Base-by-base conservation (phyloP, 768 basidiomycete genomes). In the Paxillus rubicundulus region DNA sequence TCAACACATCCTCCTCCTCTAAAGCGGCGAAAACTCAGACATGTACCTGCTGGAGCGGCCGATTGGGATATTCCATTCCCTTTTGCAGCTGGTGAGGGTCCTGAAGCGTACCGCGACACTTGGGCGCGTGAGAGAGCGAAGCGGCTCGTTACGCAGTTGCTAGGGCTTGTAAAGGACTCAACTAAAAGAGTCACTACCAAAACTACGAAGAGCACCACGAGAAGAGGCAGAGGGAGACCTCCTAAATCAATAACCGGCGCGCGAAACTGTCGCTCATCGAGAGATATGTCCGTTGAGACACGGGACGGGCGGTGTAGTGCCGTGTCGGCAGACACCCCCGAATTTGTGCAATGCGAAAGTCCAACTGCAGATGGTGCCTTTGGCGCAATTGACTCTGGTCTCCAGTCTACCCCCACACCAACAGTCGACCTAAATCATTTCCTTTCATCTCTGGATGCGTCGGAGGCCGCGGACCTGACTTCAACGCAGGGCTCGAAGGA, bases 21-120 rank as follows among this genome's bases (percentile, higher is more conserved):
- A 17, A 90, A 88, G 69, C 82, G 80, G 54, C 78, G 87, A 27
- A 87, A 80, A 58, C 71, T 90, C 13, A 75, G 74, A 51, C 70
- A 73, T 9, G 87, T 92, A 13, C 89, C 89, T 32, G 89, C 89
- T 18, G 89, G 89, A 10, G 89, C 89, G 1, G 76, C 67, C 1
- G 87, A 90, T 61, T 92, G 89, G 89, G 87, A 90, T 58, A 80
- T 91, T 0, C 89, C 89, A 0, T 91, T 84, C 65, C 89, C 89
- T 6, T 91, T 91, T 56, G 64, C 69, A 66, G 37, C 76, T 44
- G 89, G 87, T 27, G 85, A 92, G 58, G 89, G 86, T 2, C 87
- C 89, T 2, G 64, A 77, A 16, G 72, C 75, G n/a, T 91, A 91
- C 65, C 74, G 69, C 9, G 65, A 73, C 47, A 83, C 72, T 24